phyloP scores from a whole-genome alignment of 2,329 filamentous ascomycete species.

The Chaetomium sp. region DNA sequence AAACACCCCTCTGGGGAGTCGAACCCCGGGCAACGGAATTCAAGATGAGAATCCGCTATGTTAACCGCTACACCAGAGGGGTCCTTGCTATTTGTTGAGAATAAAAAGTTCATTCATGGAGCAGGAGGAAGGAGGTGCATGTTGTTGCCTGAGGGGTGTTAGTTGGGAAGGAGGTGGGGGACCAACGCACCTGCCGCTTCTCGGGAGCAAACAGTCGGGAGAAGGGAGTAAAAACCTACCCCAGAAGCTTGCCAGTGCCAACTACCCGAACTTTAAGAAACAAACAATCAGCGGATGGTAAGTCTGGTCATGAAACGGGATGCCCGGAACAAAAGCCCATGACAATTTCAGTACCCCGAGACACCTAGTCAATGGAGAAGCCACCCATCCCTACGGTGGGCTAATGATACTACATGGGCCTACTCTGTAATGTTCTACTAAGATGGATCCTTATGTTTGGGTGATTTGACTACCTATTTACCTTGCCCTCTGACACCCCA shows the following conservation, averaged over 20 bases:
- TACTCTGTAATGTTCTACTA: no score
- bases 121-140: not conserved
- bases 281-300: not conserved
- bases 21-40: slow-evolving; percentile 29
- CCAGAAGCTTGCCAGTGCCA: not conserved
- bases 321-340: not conserved
- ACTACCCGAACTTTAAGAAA: no score
- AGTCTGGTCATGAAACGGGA: not conserved
- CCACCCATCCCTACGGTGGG: not conserved
- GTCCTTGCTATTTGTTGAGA: slow-evolving; percentile 20
- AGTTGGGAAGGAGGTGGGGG: slow-evolving; percentile 9
- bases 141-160: not conserved
- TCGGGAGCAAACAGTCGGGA: slow-evolving; percentile 1
- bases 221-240: no score
- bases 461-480: not conserved
- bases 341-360: not conserved
- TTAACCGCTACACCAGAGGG: slow-evolving; percentile 31
- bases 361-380: not conserved
- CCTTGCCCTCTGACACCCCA: no score
- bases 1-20: slow-evolving; percentile 26
- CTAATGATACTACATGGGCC: no score
- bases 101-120: not conserved
- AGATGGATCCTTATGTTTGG: not conserved
- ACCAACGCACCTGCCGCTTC: not conserved
- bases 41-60: slow-evolving; percentile 28